phyloP scores from a whole-genome alignment of 805 yeast species.

The Blastobotrys parvus region DNA sequence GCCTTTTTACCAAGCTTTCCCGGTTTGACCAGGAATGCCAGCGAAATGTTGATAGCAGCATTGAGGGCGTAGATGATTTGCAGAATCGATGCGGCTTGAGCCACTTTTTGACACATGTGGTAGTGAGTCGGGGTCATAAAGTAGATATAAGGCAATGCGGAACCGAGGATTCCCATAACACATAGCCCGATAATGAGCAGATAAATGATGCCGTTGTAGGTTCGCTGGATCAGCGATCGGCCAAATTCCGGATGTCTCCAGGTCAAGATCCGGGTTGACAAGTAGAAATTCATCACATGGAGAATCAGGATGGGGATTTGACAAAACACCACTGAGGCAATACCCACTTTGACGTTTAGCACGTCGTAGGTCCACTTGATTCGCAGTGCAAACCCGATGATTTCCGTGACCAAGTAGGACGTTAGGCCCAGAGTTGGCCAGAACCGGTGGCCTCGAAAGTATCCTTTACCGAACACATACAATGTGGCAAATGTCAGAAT shows the following conservation, averaged over 20 bases:
- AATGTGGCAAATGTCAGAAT: constrained; percentile 40
- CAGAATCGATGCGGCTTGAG: constrained; percentile 42
- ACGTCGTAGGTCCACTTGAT: constrained; percentile 49
- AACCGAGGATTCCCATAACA: constrained; percentile 58
- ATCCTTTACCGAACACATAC: constrained; percentile 40
- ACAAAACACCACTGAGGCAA: constrained; percentile 47
- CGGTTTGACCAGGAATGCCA: constrained; percentile 50
- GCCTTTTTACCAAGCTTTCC: constrained; percentile 39
- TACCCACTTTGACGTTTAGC: constrained; percentile 40
- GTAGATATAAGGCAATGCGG: constrained; percentile 51
- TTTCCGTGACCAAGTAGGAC: constrained; percentile 44
- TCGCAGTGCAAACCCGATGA: constrained; percentile 52
- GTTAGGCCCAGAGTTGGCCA: constrained; percentile 46
- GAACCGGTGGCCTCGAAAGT: constrained; percentile 51
- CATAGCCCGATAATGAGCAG: constrained; percentile 48
- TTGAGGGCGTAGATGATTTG: constrained; percentile 44
- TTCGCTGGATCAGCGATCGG: constrained; percentile 27
- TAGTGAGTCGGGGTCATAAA: constrained; percentile 39
- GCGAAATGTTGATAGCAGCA: constrained; percentile 40
- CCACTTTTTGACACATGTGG: constrained; percentile 46
- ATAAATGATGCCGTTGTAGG: constrained; percentile 45
- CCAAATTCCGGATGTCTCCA: constrained; percentile 75
- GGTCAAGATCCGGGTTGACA: constrained; percentile 66
- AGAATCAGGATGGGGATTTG: constrained; percentile 52
- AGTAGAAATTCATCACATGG: constrained; percentile 50